Evolutionary conservation across 495 filamentous ascomycete genomes (phyloP).

Genomic region (Penicilliopsis zonata): DNA sequence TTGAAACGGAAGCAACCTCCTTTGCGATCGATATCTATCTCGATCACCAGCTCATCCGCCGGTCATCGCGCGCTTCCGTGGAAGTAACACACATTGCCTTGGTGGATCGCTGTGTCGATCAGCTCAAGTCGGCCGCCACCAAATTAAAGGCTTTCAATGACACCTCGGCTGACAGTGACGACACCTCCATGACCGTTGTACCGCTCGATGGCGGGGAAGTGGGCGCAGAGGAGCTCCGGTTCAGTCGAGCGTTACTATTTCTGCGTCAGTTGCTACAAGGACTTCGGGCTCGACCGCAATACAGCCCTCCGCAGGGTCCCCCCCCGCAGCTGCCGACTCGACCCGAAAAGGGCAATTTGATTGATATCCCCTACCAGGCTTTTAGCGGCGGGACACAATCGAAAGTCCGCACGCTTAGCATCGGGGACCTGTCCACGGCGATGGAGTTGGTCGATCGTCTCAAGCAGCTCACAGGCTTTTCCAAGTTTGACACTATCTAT

Average conservation of each 20-base stretch:
- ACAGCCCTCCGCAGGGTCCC: constrained; percentile 32
- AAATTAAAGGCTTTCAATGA: constrained; percentile 39
- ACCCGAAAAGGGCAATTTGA: constrained; percentile 40
- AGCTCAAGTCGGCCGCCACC: constrained; percentile 57
- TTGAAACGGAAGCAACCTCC: constrained; percentile 55
- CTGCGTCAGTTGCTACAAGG: constrained; percentile 45
- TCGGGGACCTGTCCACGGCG: constrained; percentile 59
- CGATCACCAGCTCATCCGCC: constrained; percentile 33
- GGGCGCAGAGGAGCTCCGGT: constrained; percentile 43
- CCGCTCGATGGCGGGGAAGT: constrained; percentile 29
- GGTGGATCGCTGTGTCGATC: constrained; percentile 63
- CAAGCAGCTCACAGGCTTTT: constrained; percentile 54
- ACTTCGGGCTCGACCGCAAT: constrained; percentile 39
- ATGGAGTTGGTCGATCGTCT: constrained; percentile 53
- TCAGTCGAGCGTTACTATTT: constrained; percentile 52
- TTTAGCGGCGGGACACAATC: constrained; percentile 48
- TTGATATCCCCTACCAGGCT: constrained; percentile 61
- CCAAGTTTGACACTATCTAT: constrained; percentile 45
- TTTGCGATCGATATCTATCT: constrained; percentile 69
- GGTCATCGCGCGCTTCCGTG: constrained; percentile 31
- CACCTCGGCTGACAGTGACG: constrained; percentile 23
- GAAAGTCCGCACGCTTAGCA: constrained; percentile 43
- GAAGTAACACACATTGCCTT: constrained; percentile 67
- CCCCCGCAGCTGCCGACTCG: constrained; percentile 27
- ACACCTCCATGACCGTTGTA: constrained; percentile 38